Percentiles rank a stretch among this genome's conserved stretches.
These are phyloP conservation scores for Nakazawaea holstii DNA, from an alignment of 805 yeast species.

Conservation along the genomic window DNA sequence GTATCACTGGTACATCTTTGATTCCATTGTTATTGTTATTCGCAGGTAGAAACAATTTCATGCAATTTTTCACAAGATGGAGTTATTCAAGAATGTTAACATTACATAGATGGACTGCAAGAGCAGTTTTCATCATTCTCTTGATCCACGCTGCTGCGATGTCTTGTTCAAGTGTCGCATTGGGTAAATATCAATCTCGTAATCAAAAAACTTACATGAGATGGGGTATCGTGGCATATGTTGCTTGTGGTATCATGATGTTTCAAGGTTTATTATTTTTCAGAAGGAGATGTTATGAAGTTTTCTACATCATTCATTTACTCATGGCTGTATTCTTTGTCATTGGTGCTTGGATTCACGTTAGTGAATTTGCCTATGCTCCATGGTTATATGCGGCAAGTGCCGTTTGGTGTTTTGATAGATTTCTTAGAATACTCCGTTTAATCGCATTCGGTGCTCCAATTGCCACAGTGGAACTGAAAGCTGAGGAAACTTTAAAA, in stretches of 20 bases:
- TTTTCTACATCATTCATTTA: conserved; percentile 33
- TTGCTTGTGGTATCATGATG: conserved; percentile 30
- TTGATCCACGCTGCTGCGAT: conserved; percentile 37
- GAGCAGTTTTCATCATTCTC: conserved; percentile 35
- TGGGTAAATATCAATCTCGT: conserved; percentile 15
- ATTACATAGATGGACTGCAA: conserved; percentile 53
- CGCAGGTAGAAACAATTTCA: conserved; percentile 58
- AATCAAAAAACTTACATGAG: neutral
- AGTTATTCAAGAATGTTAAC: conserved; percentile 46
- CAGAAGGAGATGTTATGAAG: conserved; percentile 38
- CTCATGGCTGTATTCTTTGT: conserved; percentile 34
- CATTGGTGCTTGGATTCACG: conserved; percentile 38
- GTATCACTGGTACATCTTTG: conserved; percentile 40
- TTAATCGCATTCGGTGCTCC: conserved; percentile 31
- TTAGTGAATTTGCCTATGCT: conserved; percentile 3
- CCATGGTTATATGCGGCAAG: conserved; percentile 7
- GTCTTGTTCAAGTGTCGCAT: conserved; percentile 18
- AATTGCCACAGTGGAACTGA: conserved; percentile 30
- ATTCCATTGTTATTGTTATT: conserved; percentile 50
- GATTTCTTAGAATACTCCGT: conserved; percentile 29
- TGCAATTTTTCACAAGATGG: conserved; percentile 59
- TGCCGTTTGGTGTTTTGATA: conserved; percentile 30
- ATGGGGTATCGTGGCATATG: conserved; percentile 22
- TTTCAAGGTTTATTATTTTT: conserved; percentile 37
- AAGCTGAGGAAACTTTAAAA: conserved; percentile 42